Evolutionary conservation across 768 basidiomycete species (phyloP).

Genomic region (Leccinum longicurvipes): DNA sequence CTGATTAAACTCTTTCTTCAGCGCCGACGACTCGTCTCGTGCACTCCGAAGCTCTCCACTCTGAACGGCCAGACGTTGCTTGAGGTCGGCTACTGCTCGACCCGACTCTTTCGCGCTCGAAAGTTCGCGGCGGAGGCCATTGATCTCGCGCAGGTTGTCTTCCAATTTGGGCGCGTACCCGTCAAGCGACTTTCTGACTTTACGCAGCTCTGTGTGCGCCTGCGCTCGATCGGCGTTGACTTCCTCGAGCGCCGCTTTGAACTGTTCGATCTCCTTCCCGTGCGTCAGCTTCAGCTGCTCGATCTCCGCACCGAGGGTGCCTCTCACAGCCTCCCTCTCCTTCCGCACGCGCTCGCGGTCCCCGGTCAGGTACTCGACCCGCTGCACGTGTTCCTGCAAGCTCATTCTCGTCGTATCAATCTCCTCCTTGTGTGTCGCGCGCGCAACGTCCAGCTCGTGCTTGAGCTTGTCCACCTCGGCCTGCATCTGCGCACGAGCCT

Average conservation of each 20-base stretch:
- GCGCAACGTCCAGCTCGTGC: slow-evolving; percentile 11
- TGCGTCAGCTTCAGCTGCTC: slow-evolving; percentile 17
- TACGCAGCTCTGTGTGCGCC: slow-evolving; percentile 21
- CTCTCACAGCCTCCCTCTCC: slow-evolving; percentile 20
- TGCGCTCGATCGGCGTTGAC: slow-evolving; percentile 19
- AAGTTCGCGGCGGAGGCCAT: slow-evolving; percentile 18
- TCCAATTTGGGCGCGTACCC: slow-evolving; percentile 18
- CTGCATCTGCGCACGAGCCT: slow-evolving; percentile 8
- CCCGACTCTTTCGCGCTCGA: slow-evolving; percentile 8
- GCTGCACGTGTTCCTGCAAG: slow-evolving; percentile 19
- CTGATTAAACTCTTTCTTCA: slow-evolving; percentile 29
- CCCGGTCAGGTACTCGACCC: slow-evolving; percentile 17
- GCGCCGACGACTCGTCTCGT: slow-evolving; percentile 27
- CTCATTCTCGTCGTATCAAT: slow-evolving; percentile 13
- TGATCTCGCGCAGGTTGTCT: slow-evolving; percentile 13
- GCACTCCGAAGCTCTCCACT: slow-evolving; percentile 19
- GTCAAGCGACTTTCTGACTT: slow-evolving; percentile 19
- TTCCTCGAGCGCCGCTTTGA: slow-evolving; percentile 24
- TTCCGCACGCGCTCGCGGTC: slow-evolving; percentile 26
- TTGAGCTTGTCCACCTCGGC: slow-evolving; percentile 11
- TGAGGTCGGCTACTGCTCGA: slow-evolving; percentile 11
- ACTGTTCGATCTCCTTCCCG: slow-evolving; percentile 14
- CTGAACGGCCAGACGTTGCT: slow-evolving; percentile 19
- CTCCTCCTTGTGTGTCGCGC: slow-evolving; percentile 9
- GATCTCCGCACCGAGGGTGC: slow-evolving; percentile 19